These are phyloP conservation scores for Posidonia australis DNA, from an alignment of 106 monocot species.

Conservation along the genomic window DNA sequence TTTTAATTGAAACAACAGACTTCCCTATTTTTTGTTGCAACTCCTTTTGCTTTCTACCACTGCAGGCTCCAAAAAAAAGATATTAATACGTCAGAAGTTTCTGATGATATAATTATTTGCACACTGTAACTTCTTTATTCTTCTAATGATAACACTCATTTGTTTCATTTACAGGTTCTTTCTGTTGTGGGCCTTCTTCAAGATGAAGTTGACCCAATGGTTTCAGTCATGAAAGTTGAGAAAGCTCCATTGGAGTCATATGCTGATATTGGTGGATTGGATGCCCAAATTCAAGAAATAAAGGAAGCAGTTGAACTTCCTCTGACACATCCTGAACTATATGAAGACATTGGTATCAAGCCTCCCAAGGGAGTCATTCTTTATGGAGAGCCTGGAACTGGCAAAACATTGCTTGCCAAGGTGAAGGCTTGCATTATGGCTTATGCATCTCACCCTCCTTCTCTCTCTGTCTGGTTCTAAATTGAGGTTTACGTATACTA, in stretches of 20 bases:
- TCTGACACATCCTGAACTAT: constrained; percentile 91
- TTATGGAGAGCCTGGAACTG: constrained; percentile 95
- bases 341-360: constrained; percentile 92
- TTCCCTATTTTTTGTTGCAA: too few relatives aligned
- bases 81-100: too few relatives aligned
- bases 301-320: constrained; percentile 98
- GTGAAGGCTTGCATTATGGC: constrained; percentile 19
- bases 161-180: constrained; percentile 48
- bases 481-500: too few relatives aligned
- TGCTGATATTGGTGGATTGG: constrained; percentile 94
- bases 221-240: constrained; percentile 97
- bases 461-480: too few relatives aligned
- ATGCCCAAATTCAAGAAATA: constrained; percentile 97
- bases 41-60: too few relatives aligned
- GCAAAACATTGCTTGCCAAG: constrained; percentile 92
- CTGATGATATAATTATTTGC: too few relatives aligned
- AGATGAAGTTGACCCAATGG: constrained; percentile 98
- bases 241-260: constrained; percentile 94
- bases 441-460: too few relatives aligned
- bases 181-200: constrained; percentile 92
- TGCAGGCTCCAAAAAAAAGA: too few relatives aligned
- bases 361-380: constrained; percentile 96
- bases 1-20: too few relatives aligned
- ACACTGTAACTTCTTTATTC: background rate
- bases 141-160: background rate